Percentiles rank a stretch among this genome's conserved stretches.
phyloP scores from a whole-genome alignment of 352 stramenopile species.

The Globisporangium rhizosaccharum region DNA sequence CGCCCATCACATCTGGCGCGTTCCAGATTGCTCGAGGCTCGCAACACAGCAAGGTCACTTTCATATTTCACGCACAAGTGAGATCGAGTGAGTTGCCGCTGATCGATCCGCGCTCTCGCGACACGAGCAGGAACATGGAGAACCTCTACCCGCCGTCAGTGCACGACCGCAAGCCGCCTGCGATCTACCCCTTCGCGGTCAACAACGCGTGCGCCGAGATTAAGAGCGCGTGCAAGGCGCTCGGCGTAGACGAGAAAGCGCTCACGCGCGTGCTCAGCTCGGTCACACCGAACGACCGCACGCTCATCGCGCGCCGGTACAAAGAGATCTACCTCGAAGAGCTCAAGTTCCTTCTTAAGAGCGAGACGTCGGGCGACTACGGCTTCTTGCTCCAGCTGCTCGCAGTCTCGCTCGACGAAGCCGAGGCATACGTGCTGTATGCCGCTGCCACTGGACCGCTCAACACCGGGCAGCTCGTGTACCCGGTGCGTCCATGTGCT shows the following conservation, averaged over 20 bases:
- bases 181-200: slow-evolving; percentile 14
- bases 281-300: slow-evolving; percentile 15
- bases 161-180: slow-evolving; percentile 11
- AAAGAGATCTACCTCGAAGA: slow-evolving; percentile 23
- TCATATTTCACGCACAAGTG: no score
- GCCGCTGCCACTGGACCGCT: slow-evolving; percentile 19
- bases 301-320: slow-evolving; percentile 22
- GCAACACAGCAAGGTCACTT: no score
- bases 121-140: slow-evolving; percentile 10
- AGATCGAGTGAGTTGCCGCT: no score
- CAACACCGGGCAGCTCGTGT: slow-evolving; percentile 20
- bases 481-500: slow-evolving; percentile 18
- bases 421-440: slow-evolving; percentile 23
- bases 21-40: background rate
- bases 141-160: slow-evolving; percentile 24
- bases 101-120: no score
- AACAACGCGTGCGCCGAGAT: slow-evolving; percentile 24
- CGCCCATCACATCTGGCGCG: no score
- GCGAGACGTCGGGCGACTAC: slow-evolving; percentile 21
- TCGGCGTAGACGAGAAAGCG: slow-evolving; percentile 19
- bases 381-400: slow-evolving; percentile 24
- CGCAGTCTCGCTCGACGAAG: slow-evolving; percentile 18
- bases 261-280: slow-evolving; percentile 19
- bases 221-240: slow-evolving; percentile 18
- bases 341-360: slow-evolving; percentile 19